phyloP scores from a whole-genome alignment of 805 yeast species.

The Wickerhamiella kurtzmanii region DNA sequence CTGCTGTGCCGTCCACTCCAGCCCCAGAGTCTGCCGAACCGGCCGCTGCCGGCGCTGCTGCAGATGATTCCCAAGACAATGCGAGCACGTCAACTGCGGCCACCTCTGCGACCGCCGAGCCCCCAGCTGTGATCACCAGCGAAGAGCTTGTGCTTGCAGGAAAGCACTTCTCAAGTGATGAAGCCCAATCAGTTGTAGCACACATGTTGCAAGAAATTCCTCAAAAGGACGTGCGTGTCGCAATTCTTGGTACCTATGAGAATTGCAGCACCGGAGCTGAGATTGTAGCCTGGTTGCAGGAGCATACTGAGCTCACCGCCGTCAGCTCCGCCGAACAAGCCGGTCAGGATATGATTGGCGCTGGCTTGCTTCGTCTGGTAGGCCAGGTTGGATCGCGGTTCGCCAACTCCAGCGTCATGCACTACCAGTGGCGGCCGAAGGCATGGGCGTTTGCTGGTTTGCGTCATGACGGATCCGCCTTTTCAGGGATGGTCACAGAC shows the following conservation, averaged over 20 bases:
- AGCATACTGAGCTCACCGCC: slow-evolving; percentile 31
- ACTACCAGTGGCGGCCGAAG: slow-evolving; percentile 67
- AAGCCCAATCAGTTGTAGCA: slow-evolving; percentile 31
- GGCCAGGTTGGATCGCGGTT: slow-evolving; percentile 49
- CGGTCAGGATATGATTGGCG: slow-evolving; percentile 56
- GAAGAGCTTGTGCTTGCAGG: slow-evolving; percentile 24
- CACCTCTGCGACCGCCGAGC: neutral
- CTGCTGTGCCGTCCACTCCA: neutral
- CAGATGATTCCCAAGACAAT: neutral
- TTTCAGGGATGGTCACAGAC: slow-evolving; percentile 1
- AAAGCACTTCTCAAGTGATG: slow-evolving; percentile 26
- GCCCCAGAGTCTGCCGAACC: neutral
- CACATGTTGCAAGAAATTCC: slow-evolving; percentile 39
- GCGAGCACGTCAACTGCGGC: slow-evolving; percentile 1
- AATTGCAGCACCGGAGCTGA: slow-evolving; percentile 48
- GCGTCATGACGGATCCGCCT: slow-evolving; percentile 10
- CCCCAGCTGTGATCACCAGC: slow-evolving; percentile 11
- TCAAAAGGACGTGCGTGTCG: slow-evolving; percentile 41
- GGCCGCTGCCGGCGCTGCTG: neutral
- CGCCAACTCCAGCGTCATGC: slow-evolving; percentile 59
- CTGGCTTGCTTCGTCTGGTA: slow-evolving; percentile 48
- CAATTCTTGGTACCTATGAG: slow-evolving; percentile 56
- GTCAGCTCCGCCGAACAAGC: slow-evolving; percentile 51
- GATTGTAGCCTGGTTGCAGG: slow-evolving; percentile 47
- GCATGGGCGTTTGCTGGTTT: slow-evolving; percentile 44